Percentiles rank a stretch among this genome's conserved stretches.
These are phyloP conservation scores for Sextonia rubra DNA, from an alignment of 164 flowering plant genomes.

Conservation along the genomic window DNA sequence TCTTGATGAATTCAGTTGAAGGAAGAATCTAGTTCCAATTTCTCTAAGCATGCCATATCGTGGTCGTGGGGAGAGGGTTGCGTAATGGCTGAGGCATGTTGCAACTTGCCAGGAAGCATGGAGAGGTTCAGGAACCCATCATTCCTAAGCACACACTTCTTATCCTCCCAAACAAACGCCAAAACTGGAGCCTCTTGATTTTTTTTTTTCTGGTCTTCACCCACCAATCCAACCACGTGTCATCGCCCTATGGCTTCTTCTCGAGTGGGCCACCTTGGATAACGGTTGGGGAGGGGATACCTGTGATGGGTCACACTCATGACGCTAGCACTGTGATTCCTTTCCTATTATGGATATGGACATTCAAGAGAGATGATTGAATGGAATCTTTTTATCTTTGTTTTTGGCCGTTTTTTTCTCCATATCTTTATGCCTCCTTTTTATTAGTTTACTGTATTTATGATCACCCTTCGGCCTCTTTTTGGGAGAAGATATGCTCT, in stretches of 20 bases:
- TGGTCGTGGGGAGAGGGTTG: background rate
- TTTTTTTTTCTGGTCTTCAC: background rate
- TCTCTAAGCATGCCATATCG: background rate
- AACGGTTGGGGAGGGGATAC: background rate
- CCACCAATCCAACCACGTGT: background rate
- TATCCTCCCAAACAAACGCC: background rate
- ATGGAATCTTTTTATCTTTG: background rate
- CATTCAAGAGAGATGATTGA: slow-evolving; percentile 1
- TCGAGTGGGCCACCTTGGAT: background rate
- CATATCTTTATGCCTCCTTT: background rate
- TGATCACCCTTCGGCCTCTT: no score
- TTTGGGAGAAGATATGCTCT: background rate
- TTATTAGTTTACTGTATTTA: no score
- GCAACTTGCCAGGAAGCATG: slow-evolving; percentile 2
- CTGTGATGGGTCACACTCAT: background rate
- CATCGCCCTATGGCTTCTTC: background rate
- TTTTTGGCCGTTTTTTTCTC: background rate
- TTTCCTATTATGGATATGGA: background rate
- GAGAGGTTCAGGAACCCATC: background rate
- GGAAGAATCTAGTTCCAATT: background rate
- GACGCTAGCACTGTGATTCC: background rate
- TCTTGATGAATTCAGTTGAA: background rate
- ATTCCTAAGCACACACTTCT: slow-evolving; percentile 5
- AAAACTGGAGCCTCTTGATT: background rate
- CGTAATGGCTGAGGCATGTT: background rate